Evolutionary conservation across 202 grass and related monocot species (phyloP), one percentile per base, ranked within the genome.

Genomic region (Setaria viridis): DNA sequence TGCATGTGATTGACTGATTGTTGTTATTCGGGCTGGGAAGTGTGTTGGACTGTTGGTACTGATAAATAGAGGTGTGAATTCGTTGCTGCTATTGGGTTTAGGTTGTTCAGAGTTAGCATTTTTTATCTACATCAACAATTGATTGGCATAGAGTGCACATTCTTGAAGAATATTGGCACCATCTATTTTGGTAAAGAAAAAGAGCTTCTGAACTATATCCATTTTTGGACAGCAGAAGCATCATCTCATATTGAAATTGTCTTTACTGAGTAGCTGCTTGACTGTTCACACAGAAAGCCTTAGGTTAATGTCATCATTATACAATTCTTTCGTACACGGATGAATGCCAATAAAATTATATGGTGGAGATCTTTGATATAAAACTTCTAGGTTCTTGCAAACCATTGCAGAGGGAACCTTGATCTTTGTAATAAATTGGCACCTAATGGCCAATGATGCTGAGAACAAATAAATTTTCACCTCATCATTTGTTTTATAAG

Each of bases 21-120:
- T 15, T 70, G 39, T 68, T 20, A 0, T 14, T 72, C 15, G 55
- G 71, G 20, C 4, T 45, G 2, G 45, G 48, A 53, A 30, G 9
- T 80, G 46, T 84, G 5, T 5, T 41, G 39, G 39, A 41, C 39
- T 41, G 39, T 83, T 47, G 15, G 47, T 78, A 74, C 43, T 76
- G 39, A 11, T 16, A 76, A 42, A 54, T 49, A n/a, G 29, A 55
- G 17, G 8, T 33, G 37, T 33, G 37, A 63, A 16, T 77, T 20
- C 39, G 39, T 70, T 82, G 35, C 11, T 65, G 16, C 11, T 76
- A 12, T 47, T 64, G 8, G 13, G 19, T 63, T 53, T 80, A 50
- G n/a, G 29, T 10, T 14, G 49, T 35, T 67, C 25, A 71, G 68
- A 42, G 2, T 46, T 25, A 29, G 20, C 20, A 58, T 21, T 58